phyloP scores from a whole-genome alignment of 805 yeast genomes.

The Myxozyma nipponensis region DNA sequence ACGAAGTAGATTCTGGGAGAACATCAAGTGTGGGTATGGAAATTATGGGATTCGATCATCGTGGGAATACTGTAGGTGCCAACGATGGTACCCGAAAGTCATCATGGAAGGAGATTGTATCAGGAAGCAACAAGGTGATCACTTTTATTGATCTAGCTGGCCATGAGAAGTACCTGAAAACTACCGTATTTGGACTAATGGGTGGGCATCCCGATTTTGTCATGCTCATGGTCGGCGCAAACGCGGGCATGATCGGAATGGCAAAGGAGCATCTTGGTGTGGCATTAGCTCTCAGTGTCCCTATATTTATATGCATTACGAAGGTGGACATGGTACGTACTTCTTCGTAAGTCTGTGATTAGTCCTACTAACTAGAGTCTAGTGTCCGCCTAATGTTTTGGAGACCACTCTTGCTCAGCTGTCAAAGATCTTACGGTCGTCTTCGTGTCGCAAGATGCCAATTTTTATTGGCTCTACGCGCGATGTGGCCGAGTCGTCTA shows the following conservation, averaged over 20 bases:
- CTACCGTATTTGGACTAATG: constrained; percentile 28
- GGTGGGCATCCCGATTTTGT: constrained; percentile 29
- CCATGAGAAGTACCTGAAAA: constrained; percentile 27
- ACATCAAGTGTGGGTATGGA: constrained; percentile 30
- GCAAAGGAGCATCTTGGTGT: constrained; percentile 29
- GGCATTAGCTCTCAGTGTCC: constrained; percentile 25
- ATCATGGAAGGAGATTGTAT: constrained; percentile 25
- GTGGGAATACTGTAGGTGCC: constrained; percentile 21
- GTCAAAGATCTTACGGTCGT: constrained; percentile 23
- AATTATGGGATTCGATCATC: constrained; percentile 26
- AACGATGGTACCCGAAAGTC: constrained; percentile 22
- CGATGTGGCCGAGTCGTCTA: constrained; percentile 23
- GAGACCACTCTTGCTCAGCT: constrained; percentile 22
- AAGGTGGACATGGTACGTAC: constrained; percentile 25
- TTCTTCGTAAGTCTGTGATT: background rate
- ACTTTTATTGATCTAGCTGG: constrained; percentile 29
- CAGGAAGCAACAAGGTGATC: constrained; percentile 23
- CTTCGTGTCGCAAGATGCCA: constrained; percentile 28
- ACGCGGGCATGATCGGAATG: constrained; percentile 30
- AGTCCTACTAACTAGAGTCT: background rate
- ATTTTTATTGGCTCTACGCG: constrained; percentile 15
- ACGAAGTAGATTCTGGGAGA: constrained; percentile 26
- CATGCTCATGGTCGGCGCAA: constrained; percentile 30
- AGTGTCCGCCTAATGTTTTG: constrained; percentile 27
- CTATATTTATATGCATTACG: constrained; percentile 26